Conservation (phyloP, 192 early-diverging fungal species). For the Diversispora epigaea region DNA sequence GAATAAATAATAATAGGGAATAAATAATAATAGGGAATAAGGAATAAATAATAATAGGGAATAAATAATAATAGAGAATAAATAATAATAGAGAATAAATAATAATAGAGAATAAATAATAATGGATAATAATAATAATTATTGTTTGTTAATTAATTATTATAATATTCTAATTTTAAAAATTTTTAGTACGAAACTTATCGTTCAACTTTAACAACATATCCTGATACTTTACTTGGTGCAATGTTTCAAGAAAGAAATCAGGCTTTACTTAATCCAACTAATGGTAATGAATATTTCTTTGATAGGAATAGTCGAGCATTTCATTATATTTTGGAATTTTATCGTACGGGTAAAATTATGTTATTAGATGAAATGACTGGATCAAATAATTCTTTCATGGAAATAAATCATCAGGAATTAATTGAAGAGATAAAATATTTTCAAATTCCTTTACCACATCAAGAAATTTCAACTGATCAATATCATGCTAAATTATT, state of each 20-base stretch:
- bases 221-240: slow-evolving; percentile 28
- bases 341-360: slow-evolving; percentile 26
- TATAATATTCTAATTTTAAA: background rate
- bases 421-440: slow-evolving; percentile 10
- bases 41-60: no score
- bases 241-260: slow-evolving; percentile 18
- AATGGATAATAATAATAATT: background rate
- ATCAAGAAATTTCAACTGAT: background rate
- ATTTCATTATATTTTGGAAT: slow-evolving; percentile 24
- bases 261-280: slow-evolving; percentile 3
- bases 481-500: background rate
- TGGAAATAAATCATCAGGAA: background rate
- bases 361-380: background rate
- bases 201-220: slow-evolving; percentile 12
- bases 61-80: no score
- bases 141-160: background rate
- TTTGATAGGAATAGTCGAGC: slow-evolving; percentile 26
- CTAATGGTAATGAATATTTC: slow-evolving; percentile 27
- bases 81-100: background rate
- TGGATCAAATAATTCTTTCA: background rate
- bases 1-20: background rate
- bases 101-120: no score
- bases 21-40: no score
- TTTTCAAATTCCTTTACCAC: slow-evolving; percentile 18
- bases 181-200: slow-evolving; percentile 14